Evolutionary conservation across 768 basidiomycete species (phyloP).

Genomic region (Rhizopogon roseolus): DNA sequence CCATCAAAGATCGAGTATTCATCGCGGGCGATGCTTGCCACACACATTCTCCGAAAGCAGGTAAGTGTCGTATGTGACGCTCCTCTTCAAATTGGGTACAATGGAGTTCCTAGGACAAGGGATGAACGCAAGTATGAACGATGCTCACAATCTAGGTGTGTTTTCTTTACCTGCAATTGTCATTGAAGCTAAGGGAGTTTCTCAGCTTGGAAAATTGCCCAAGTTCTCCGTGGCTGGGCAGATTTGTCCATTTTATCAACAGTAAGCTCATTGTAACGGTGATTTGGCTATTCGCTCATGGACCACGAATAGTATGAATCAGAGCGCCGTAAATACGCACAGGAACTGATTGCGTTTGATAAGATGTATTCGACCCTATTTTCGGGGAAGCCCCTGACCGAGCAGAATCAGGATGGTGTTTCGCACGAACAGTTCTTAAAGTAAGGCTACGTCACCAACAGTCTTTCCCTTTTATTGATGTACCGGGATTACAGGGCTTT

Average conservation of each 20-base stretch:
- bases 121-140: conserved; percentile 52
- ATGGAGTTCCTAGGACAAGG: conserved; percentile 38
- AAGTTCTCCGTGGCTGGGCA: conserved; percentile 45
- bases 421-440: conserved; percentile 40
- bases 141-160: conserved; percentile 46
- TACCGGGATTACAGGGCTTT: conserved; percentile 30
- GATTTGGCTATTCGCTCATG: not conserved
- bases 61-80: conserved; percentile 13
- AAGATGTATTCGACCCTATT: conserved; percentile 47
- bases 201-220: conserved; percentile 48
- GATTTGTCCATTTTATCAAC: conserved; percentile 40
- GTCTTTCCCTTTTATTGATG: not conserved
- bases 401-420: conserved; percentile 31
- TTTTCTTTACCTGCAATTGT: not conserved
- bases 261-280: conserved; percentile 21
- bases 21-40: conserved; percentile 55
- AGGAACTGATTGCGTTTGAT: conserved; percentile 52
- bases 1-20: conserved; percentile 42
- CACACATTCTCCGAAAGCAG: conserved; percentile 40
- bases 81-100: conserved; percentile 3
- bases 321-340: conserved; percentile 49
- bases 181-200: not conserved
- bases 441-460: conserved; percentile 18
- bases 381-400: conserved; percentile 45
- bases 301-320: conserved; percentile 38